Conservation (phyloP, 2,329 filamentous ascomycete genomes). For the Ophiostoma novo-ulmi region DNA sequence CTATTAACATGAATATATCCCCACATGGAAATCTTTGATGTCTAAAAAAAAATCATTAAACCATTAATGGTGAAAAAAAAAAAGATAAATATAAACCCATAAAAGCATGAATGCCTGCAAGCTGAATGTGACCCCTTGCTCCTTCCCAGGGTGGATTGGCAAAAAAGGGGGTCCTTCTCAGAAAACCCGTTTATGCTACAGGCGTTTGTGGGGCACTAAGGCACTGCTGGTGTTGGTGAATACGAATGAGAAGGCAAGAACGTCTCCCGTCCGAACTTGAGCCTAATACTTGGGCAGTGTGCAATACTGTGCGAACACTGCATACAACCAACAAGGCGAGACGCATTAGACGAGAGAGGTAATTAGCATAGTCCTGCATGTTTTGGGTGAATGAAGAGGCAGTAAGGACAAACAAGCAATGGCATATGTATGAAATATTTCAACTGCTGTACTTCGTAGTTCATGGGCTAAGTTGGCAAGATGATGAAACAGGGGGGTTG, state of each 20-base stretch:
- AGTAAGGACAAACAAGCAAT: background rate
- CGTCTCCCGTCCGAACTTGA: background rate
- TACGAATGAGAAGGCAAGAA: background rate
- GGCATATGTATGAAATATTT: background rate
- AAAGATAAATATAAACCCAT: background rate
- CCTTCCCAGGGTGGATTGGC: background rate
- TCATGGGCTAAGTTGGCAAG: background rate
- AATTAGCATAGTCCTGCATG: background rate
- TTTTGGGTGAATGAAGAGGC: background rate
- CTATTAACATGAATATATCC: background rate
- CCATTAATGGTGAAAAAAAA: background rate
- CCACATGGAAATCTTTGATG: conserved; percentile 3
- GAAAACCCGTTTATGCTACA: conserved; percentile 21
- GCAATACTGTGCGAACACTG: background rate
- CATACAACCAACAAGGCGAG: background rate
- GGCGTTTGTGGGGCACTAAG: conserved; percentile 17
- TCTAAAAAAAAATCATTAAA: background rate
- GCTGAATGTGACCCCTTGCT: background rate
- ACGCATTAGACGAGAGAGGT: background rate
- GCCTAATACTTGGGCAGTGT: background rate
- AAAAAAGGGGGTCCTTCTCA: conserved; percentile 9
- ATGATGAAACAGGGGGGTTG: background rate
- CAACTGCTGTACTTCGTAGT: background rate
- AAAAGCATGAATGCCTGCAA: background rate
- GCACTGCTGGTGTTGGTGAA: background rate